Conservation (phyloP, 2,329 filamentous ascomycete species). For the Cladosporium sp. region DNA sequence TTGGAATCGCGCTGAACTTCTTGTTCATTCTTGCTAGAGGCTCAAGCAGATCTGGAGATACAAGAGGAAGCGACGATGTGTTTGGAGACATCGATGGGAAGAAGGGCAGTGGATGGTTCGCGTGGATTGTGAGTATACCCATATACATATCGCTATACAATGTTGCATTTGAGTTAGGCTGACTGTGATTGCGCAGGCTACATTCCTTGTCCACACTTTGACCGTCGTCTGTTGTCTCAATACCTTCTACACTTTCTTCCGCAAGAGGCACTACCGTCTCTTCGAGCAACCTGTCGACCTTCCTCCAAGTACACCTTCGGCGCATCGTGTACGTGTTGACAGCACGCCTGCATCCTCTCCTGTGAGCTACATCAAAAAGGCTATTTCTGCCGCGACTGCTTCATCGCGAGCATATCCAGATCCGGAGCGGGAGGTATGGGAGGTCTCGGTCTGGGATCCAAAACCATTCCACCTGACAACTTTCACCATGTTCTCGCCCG, state of each 20-base stretch:
- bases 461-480: slow-evolving; percentile 75
- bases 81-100: slow-evolving; percentile 64
- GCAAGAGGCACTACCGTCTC: slow-evolving; percentile 81
- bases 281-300: slow-evolving; percentile 83
- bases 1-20: slow-evolving; percentile 74
- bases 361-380: slow-evolving; percentile 65
- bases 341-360: slow-evolving; percentile 76
- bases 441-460: slow-evolving; percentile 90
- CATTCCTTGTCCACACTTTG: slow-evolving; percentile 67
- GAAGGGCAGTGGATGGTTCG: slow-evolving; percentile 60
- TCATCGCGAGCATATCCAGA: slow-evolving; percentile 81
- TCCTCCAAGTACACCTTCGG: slow-evolving; percentile 74
- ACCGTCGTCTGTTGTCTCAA: slow-evolving; percentile 67
- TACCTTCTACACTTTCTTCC: slow-evolving; percentile 73
- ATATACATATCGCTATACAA: slow-evolving; percentile 43
- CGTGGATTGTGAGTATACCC: slow-evolving; percentile 55
- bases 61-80: slow-evolving; percentile 62
- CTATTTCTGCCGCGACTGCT: slow-evolving; percentile 65
- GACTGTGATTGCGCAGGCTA: slow-evolving; percentile 29
- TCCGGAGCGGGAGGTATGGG: slow-evolving; percentile 84
- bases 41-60: slow-evolving; percentile 39
- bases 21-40: slow-evolving; percentile 77
- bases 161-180: not conserved
- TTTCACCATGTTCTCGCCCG: slow-evolving; percentile 88
- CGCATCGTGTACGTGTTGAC: slow-evolving; percentile 81